These are phyloP conservation scores for Citrus sp. DNA, from an alignment of 345 rosid genomes.

Conservation along the genomic window DNA sequence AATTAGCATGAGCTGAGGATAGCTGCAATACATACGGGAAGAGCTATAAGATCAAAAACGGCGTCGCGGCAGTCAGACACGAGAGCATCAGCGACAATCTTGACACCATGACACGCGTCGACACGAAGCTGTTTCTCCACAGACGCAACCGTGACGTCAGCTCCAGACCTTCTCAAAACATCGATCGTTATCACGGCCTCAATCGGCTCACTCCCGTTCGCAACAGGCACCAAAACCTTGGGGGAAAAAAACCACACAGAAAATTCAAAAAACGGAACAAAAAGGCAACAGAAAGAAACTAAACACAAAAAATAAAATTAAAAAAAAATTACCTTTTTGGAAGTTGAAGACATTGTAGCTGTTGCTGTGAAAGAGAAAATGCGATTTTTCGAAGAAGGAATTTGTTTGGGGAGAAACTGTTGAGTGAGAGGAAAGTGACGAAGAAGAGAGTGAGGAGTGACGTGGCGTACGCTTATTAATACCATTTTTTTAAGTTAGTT, in stretches of 20 bases:
- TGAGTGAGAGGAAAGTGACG: not conserved
- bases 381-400: slow-evolving; percentile 25
- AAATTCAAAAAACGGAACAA: not conserved
- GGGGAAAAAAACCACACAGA: not conserved
- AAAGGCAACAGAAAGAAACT: slow-evolving; percentile 10
- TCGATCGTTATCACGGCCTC: slow-evolving; percentile 87
- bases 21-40: slow-evolving; percentile 41
- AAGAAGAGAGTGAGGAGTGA: slow-evolving; percentile 14
- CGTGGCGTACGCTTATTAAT: slow-evolving; percentile 23
- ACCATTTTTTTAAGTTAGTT: slow-evolving; percentile 15
- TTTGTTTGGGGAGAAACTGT: not conserved
- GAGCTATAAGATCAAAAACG: slow-evolving; percentile 70
- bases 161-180: slow-evolving; percentile 76
- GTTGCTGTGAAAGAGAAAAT: slow-evolving; percentile 24
- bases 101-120: slow-evolving; percentile 71
- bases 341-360: slow-evolving; percentile 54
- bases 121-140: slow-evolving; percentile 65
- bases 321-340: slow-evolving; percentile 41
- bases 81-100: slow-evolving; percentile 72
- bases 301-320: slow-evolving; percentile 3
- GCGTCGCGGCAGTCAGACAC: slow-evolving; percentile 47
- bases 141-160: slow-evolving; percentile 87
- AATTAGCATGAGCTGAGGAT: not conserved
- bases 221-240: slow-evolving; percentile 92
- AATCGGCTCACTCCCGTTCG: slow-evolving; percentile 89